A percentile compares a stretch with the other conserved stretches of the same genome.
Conservation (phyloP, 2,329 filamentous ascomycete genomes). For the Ophiostoma ips region DNA sequence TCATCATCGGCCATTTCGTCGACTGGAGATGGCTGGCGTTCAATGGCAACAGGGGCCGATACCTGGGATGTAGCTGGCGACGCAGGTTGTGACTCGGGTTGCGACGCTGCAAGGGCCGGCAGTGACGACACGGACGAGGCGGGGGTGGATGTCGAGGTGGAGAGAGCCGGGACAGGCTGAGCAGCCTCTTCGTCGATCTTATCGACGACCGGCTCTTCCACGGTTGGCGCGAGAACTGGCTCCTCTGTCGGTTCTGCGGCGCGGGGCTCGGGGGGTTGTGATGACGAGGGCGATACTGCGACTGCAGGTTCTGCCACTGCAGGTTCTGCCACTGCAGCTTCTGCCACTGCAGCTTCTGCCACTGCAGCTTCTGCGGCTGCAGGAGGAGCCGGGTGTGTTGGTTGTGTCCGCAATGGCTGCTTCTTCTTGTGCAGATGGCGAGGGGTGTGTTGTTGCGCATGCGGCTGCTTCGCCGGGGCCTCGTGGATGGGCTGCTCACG, state of each 20-base stretch:
- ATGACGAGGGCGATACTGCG: background rate
- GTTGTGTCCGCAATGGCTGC: too few species aligned
- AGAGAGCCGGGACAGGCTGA: slow-evolving; percentile 7
- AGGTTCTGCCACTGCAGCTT: too few species aligned
- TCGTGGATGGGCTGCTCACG: slow-evolving; percentile 29
- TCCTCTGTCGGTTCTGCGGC: background rate
- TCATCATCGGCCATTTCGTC: background rate
- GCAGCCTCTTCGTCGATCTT: background rate
- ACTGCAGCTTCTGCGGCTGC: too few species aligned
- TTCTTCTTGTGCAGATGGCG: slow-evolving; percentile 24
- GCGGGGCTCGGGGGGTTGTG: background rate
- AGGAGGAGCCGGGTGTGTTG: too few species aligned
- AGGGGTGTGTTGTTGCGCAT: slow-evolving; percentile 16
- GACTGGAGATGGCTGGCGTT: background rate
- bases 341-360: too few species aligned
- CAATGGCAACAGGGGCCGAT: background rate
- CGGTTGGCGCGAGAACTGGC: background rate
- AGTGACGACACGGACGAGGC: slow-evolving; percentile 8
- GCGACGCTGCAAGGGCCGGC: background rate
- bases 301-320: too few species aligned
- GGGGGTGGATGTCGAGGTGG: slow-evolving; percentile 7
- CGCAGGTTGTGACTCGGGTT: background rate
- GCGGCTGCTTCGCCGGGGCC: slow-evolving; percentile 19
- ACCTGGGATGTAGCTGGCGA: background rate
- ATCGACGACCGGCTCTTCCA: background rate